Percentiles rank a stretch among this genome's conserved stretches.
These are phyloP conservation scores for Dioszegia aurantiaca DNA, from an alignment of 768 basidiomycete genomes.

Conservation along the genomic window DNA sequence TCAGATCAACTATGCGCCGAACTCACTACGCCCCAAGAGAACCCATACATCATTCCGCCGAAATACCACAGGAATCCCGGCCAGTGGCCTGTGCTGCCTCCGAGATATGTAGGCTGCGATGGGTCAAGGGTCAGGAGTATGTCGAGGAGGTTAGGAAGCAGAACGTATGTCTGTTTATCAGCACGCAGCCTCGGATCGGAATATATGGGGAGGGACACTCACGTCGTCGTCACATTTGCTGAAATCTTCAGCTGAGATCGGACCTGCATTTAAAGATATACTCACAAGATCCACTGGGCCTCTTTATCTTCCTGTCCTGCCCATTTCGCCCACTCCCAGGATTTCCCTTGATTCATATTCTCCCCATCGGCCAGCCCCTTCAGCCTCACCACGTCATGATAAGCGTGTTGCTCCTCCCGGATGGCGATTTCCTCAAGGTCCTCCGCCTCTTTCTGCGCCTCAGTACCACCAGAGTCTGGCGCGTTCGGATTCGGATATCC, in stretches of 20 bases:
- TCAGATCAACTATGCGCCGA: too few relatives aligned
- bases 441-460: background rate
- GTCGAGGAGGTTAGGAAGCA: slow-evolving; percentile 39
- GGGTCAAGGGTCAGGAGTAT: slow-evolving; percentile 23
- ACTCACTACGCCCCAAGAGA: slow-evolving; percentile 43
- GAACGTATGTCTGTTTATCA: slow-evolving; percentile 26
- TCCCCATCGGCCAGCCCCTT: slow-evolving; percentile 28
- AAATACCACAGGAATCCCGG: slow-evolving; percentile 33
- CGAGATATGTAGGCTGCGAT: slow-evolving; percentile 33
- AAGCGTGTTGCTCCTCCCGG: slow-evolving; percentile 19
- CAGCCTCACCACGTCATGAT: slow-evolving; percentile 38
- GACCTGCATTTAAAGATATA: background rate
- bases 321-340: slow-evolving; percentile 32
- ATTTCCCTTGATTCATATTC: slow-evolving; percentile 46
- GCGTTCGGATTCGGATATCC: slow-evolving; percentile 13
- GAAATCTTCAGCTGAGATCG: slow-evolving; percentile 2
- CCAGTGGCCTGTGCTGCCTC: slow-evolving; percentile 25
- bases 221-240: slow-evolving; percentile 42
- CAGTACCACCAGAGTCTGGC: background rate
- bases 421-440: slow-evolving; percentile 24
- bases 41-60: slow-evolving; percentile 41
- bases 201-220: slow-evolving; percentile 9
- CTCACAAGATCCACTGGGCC: slow-evolving; percentile 42
- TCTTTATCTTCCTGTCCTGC: slow-evolving; percentile 30
- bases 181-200: slow-evolving; percentile 8